Base-by-base conservation (phyloP, 2,329 filamentous ascomycete genomes). In the Alternaria consortialis region DNA sequence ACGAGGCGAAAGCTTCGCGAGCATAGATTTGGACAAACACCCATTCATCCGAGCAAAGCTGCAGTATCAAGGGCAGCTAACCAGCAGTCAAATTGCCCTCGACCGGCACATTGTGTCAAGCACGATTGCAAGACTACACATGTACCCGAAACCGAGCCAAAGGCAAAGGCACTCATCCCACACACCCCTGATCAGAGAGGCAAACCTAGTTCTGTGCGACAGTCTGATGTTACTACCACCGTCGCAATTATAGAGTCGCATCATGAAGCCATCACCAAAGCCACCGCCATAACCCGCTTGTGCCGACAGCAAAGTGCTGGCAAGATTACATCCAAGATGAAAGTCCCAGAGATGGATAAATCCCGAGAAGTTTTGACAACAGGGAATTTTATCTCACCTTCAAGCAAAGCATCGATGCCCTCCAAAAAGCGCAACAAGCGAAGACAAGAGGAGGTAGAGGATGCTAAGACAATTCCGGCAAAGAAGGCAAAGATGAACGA, bases 1-100 rank as follows among this genome's bases (percentile, higher is more conserved):
- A 48, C 34, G 4, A 51, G 42, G 43, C 40, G 39, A 31, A 50
- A 27, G 40, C 34, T 53, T 13, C 48, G 56, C 34, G 32, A 42
- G 15, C n/a, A 17, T 6, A 47, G 31, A 25, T 58, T 58, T 12
- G 27, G 17, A 15, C 17, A 17, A 32, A 47, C 27, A 15, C 12
- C 13, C 32, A 29, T 20, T 44, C n/a, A 7, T 34, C 48, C 11
- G 11, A 29, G 9, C n/a, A 39, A 36, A 44, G 20, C 50, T 39
- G 6, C 20, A 5, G 17, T 40, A 25, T 6, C 8, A 39, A n/a
- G 46, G n/a, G n/a, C 23, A 48, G 42, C 44, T 15, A 25, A n/a
- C 12, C 43, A 50, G 5, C 13, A 27, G 20, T 20, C 5, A 50
- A 39, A 31, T n/a, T 5, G 15, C 23, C 23, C 23, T 52, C 9